Percentiles rank a stretch among this genome's conserved stretches.
Evolutionary conservation across 192 early-diverging fungal genomes (phyloP).

Genomic region (Podila epigama): DNA sequence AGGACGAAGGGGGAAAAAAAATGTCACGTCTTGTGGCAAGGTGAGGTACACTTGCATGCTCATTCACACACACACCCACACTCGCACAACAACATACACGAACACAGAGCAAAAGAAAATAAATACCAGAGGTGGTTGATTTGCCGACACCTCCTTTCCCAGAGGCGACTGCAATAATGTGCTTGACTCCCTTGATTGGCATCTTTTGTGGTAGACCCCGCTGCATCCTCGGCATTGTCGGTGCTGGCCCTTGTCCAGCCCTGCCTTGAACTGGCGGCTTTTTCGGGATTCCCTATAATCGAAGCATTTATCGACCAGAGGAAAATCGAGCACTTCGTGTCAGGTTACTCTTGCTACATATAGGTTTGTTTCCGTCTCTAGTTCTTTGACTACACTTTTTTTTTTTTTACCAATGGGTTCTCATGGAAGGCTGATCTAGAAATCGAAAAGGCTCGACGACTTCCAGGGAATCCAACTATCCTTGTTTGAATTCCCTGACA

Average conservation of each 20-base stretch:
- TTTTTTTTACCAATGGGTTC: slow-evolving; percentile 60
- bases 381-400: no score
- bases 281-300: slow-evolving; percentile 53
- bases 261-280: slow-evolving; percentile 43
- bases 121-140: slow-evolving; percentile 79
- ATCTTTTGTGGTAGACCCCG: slow-evolving; percentile 75
- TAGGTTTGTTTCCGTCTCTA: not conserved
- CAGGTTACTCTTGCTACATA: not conserved
- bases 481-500: not conserved
- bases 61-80: not conserved
- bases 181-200: slow-evolving; percentile 74
- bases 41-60: not conserved
- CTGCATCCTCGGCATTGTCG: slow-evolving; percentile 58
- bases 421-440: slow-evolving; percentile 46
- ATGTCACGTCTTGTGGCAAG: no score
- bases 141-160: slow-evolving; percentile 95
- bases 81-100: not conserved
- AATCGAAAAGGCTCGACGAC: slow-evolving; percentile 27
- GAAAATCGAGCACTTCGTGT: not conserved
- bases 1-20: no score
- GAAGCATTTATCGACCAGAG: not conserved
- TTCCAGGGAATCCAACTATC: not conserved
- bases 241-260: slow-evolving; percentile 26
- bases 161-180: slow-evolving; percentile 83
- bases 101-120: not conserved